Conservation (phyloP, 2,329 filamentous ascomycete species). For the Nannizziopsis arthrosporioides region DNA sequence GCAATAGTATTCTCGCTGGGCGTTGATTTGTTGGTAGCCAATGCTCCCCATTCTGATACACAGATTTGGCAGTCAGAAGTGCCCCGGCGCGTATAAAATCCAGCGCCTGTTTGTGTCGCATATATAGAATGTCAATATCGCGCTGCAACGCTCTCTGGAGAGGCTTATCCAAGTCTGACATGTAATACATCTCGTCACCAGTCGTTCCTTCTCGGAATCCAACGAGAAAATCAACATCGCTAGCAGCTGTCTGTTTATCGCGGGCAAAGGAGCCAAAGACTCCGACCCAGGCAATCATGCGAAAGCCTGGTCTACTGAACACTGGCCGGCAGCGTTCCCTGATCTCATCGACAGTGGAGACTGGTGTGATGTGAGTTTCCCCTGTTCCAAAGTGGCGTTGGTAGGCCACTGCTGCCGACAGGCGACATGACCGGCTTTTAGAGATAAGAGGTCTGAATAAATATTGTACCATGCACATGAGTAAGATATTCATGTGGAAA, state of each 20-base stretch:
- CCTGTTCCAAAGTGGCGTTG: no score
- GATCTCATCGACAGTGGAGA: background rate
- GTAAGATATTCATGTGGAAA: no score
- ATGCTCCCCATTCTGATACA: background rate
- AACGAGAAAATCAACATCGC: conserved; percentile 2
- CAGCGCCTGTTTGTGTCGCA: background rate
- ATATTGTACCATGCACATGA: no score
- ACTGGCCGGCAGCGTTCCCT: background rate
- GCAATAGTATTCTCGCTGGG: background rate
- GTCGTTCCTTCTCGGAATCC: background rate
- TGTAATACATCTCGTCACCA: background rate
- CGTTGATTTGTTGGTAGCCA: background rate
- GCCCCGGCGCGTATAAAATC: background rate
- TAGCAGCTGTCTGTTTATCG: background rate
- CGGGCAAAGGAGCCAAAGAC: background rate
- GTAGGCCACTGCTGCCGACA: no score
- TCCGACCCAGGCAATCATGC: background rate
- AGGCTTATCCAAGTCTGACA: background rate
- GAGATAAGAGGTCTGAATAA: no score
- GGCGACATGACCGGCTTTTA: no score
- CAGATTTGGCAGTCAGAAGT: background rate
- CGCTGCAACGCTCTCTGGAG: background rate
- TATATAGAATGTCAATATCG: conserved; percentile 2
- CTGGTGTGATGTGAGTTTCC: no score
- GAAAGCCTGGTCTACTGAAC: background rate